A percentile compares a stretch with the other conserved stretches of the same genome.
Evolutionary conservation across 768 basidiomycete species (phyloP).

Genomic region (Tylopilus felleus): DNA sequence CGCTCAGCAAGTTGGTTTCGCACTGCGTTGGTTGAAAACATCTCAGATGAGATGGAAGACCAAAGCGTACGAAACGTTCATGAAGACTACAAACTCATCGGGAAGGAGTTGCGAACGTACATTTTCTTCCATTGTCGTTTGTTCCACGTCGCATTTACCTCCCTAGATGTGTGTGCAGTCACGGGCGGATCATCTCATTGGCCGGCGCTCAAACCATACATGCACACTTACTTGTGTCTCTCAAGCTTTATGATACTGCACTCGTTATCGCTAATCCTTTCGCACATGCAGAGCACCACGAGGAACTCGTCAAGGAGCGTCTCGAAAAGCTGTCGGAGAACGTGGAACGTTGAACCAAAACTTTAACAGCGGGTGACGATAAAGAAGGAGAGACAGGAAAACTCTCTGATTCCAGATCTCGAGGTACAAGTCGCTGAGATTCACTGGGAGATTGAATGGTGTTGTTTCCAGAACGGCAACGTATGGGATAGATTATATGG

Average conservation of each 20-base stretch:
- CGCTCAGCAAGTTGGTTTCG: slow-evolving; percentile 94
- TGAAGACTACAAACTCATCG: slow-evolving; percentile 97
- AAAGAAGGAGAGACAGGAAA: too few relatives aligned
- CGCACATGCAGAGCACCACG: slow-evolving; percentile 91
- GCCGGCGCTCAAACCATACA: slow-evolving; percentile 97
- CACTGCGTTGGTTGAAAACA: slow-evolving; percentile 96
- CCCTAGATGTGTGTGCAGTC: slow-evolving; percentile 42
- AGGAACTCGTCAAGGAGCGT: slow-evolving; percentile 81
- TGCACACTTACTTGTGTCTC: slow-evolving; percentile 99
- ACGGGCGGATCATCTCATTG: slow-evolving; percentile 91
- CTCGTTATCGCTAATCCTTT: slow-evolving; percentile 95
- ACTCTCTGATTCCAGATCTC: too few relatives aligned
- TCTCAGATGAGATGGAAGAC: slow-evolving; percentile 98
- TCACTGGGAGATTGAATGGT: slow-evolving; percentile 57
- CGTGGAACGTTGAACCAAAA: slow-evolving; percentile 74
- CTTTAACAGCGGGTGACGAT: too few relatives aligned
- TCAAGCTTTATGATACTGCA: slow-evolving; percentile 94
- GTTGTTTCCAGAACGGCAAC: slow-evolving; percentile 16
- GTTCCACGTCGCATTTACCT: neutral
- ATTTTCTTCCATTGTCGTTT: slow-evolving; percentile 30
- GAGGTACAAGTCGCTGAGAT: slow-evolving; percentile 58
- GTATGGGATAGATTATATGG: slow-evolving; percentile 11
- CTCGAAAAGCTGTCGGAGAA: slow-evolving; percentile 95
- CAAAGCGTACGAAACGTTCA: slow-evolving; percentile 75
- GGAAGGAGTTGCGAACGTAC: slow-evolving; percentile 78